Evolutionary conservation across 805 yeast genomes (phyloP).

Genomic region (Yarrowia porcina): DNA sequence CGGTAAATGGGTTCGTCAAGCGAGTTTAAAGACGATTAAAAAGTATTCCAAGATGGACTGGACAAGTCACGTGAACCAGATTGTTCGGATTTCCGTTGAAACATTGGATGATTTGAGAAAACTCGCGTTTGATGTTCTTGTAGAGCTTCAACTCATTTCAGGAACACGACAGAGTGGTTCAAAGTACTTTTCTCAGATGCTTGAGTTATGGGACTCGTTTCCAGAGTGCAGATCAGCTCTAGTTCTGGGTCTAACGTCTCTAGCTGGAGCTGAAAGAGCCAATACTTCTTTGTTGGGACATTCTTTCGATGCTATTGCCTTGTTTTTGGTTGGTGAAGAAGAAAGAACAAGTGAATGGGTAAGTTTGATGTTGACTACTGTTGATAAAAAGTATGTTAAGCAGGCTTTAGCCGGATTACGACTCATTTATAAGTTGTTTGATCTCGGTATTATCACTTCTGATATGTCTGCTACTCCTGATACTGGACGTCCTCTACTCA

Average conservation of each 20-base stretch:
- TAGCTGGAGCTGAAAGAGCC: conserved; percentile 18
- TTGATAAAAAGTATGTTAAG: neutral
- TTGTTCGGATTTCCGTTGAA: conserved; percentile 11
- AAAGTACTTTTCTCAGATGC: conserved; percentile 10
- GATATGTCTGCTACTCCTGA: conserved; percentile 61
- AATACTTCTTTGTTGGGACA: neutral
- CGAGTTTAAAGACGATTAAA: conserved; percentile 43
- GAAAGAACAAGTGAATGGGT: conserved; percentile 1
- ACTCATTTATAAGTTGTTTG: neutral
- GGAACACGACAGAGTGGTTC: neutral
- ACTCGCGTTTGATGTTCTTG: neutral
- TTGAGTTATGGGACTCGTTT: neutral
- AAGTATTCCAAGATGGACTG: conserved; percentile 33
- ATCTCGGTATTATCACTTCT: conserved; percentile 36
- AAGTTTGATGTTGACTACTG: neutral
- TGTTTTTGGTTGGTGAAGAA: neutral
- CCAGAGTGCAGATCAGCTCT: neutral
- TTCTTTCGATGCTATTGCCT: neutral
- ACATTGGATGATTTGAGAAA: neutral
- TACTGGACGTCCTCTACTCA: conserved; percentile 43
- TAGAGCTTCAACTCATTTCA: neutral
- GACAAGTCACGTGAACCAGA: conserved; percentile 19
- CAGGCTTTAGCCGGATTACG: neutral
- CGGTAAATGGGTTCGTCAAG: conserved; percentile 68
- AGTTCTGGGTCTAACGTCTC: neutral